Percentiles rank a stretch among this genome's conserved stretches.
Evolutionary conservation across 2,329 filamentous ascomycete genomes (phyloP).

Genomic region (Aaosphaeria pasadenensis): DNA sequence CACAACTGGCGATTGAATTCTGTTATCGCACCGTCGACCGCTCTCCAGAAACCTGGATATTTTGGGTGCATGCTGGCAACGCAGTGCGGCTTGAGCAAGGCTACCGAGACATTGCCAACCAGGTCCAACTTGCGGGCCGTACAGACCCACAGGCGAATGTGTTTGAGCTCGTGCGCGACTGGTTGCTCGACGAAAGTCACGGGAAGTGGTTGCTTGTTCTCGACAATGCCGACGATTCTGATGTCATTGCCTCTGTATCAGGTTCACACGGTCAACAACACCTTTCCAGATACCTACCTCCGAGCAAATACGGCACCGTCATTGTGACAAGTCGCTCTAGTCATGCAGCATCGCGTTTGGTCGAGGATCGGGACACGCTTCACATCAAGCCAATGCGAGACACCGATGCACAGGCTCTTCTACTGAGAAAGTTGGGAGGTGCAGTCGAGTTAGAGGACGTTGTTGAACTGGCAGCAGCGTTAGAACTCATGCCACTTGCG

Average conservation of each 20-base stretch:
- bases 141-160: slow-evolving; percentile 5
- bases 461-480: neutral
- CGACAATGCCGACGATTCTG: slow-evolving; percentile 10
- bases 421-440: neutral
- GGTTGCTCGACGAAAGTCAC: slow-evolving; percentile 10
- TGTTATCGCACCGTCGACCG: slow-evolving; percentile 1
- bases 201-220: slow-evolving; percentile 12
- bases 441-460: neutral
- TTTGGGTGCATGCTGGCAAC: slow-evolving; percentile 13
- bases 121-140: slow-evolving; percentile 4
- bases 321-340: slow-evolving; percentile 7
- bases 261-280: neutral
- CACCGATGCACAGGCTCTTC: slow-evolving; percentile 2
- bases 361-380: slow-evolving; percentile 1
- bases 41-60: slow-evolving; percentile 6
- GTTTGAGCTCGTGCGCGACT: slow-evolving; percentile 6
- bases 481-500: slow-evolving; percentile 27
- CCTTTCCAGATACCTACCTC: slow-evolving; percentile 1
- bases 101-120: slow-evolving; percentile 10
- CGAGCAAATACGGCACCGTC: slow-evolving; percentile 1
- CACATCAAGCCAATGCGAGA: slow-evolving; percentile 8
- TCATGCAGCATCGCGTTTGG: slow-evolving; percentile 7
- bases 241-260: neutral
- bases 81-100: slow-evolving; percentile 10
- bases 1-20: slow-evolving; percentile 10